Base-by-base conservation (phyloP, 768 basidiomycete species). In the Kwoniella dejecticola region DNA sequence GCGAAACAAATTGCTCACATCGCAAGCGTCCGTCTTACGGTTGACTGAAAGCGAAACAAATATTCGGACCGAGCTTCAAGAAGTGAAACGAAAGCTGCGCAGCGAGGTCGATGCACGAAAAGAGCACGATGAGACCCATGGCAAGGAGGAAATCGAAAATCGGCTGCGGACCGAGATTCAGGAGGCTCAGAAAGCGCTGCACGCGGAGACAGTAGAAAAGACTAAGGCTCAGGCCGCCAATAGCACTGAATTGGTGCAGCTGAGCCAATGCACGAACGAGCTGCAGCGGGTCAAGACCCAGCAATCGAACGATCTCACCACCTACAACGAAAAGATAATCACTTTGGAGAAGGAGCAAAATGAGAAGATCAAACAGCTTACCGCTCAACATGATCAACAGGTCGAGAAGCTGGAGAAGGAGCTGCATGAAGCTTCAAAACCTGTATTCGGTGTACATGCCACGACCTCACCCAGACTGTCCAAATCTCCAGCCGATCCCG, bases 41-140 rank as follows among this genome's bases (percentile, higher is more conserved):
- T 31, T 56, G 42, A 56, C 54, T 19, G 54, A 56, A 21, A 56
- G 54, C 17, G 54, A 56, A 33, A 56, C 36, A 31, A 30, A 45
- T 30, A 44, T 44, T 17, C 40, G 54, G 46, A 23, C 29, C 6
- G 42, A 56, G 6, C 27, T 56, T 11, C 31, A 52, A 10, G 26
- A 52, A n/a, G 26, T 24, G 11, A 52, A 33, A n/a, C 13, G 36
- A 10, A 26, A 55, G n/a, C 33, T 40, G 21, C 38, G 31, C 3
- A 19, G 29, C 3, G 13, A 55, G 26, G 19, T 44, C 6, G 40
- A 55, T 26, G 40, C 3, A 24, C 3, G 19, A 44, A 3, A 38
- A 31, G 21, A 21, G 3, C 45, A 42, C 7, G 41, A n/a, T 42
- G 6, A 5, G 41, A n/a, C 41, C 33, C 33, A 36, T 7, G 33